Base-by-base conservation (phyloP, 345 rosid species). In the Odontarrhena argentea region DNA sequence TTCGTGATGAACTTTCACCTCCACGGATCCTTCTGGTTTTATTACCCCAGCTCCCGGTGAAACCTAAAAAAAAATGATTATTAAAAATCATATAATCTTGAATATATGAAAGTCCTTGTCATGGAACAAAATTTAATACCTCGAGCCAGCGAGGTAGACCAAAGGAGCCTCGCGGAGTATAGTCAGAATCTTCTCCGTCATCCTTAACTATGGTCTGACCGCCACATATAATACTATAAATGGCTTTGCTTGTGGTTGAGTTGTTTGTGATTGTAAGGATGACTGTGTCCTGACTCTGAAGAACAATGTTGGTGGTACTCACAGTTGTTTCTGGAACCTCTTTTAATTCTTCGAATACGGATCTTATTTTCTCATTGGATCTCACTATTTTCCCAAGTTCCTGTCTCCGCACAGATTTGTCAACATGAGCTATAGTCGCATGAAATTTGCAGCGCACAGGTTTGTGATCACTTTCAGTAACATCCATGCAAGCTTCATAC, bases 101-200 rank as follows among this genome's bases (percentile, higher is more conserved):
- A 53, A 26, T 11, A 63, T 14, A 26, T 36, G 36, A 71, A 3
- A 36, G 14, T 45, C 49, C 55, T 46, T 46, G 48, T 49, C 58
- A 2, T 13, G 9, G 15, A 54, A 55, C 13, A 71, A 15, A 60
- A 28, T 12, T 0, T n/a, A 55, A 14, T 84, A 91, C 99, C 99
- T 94, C 97, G 60, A 94, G 96, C 97, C 99, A 94, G 45, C 89
- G 75, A 40, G 99, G 99, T 15, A 91, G 83, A 64, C 92, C 97
- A 7, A 71, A 80, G 71, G 81, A 79, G 63, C 89, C 96, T 75
- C 96, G 79, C 13, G 94, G 70, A 64, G 38, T 84, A 67, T 77
- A 80, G 3, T 84, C 83, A 14, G 74, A 18, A n/a, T 57, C 68
- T 24, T 84, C 86, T 9, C 71, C 88, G 7, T 87, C 88, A n/a